phyloP scores from a whole-genome alignment of 805 yeast species.

The Saturnispora mendoncae region DNA sequence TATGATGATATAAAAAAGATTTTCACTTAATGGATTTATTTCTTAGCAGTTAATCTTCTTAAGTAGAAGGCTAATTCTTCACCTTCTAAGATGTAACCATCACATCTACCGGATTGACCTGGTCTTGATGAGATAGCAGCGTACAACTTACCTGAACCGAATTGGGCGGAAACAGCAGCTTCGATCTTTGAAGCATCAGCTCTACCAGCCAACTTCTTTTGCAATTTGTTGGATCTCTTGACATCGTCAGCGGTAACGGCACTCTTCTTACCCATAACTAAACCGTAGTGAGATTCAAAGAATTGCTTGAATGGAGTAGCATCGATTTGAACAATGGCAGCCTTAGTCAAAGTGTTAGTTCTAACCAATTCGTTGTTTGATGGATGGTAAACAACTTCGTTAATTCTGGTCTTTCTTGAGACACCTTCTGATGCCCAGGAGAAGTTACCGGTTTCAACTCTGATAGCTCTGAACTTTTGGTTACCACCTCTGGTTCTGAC shows the following conservation, averaged over 20 bases:
- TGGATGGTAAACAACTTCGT: constrained; percentile 97
- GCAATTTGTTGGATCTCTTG: constrained; percentile 67
- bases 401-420: constrained; percentile 97
- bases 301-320: constrained; percentile 99
- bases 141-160: constrained; percentile 98
- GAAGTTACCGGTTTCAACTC: constrained; percentile 98
- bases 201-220: constrained; percentile 92
- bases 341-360: constrained; percentile 98
- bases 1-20: neutral
- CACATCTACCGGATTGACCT: constrained; percentile 99
- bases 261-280: constrained; percentile 80
- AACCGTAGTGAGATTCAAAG: constrained; percentile 98
- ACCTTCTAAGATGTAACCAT: constrained; percentile 99
- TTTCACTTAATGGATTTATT: constrained; percentile 42
- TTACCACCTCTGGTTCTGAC: constrained; percentile 99
- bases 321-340: constrained; percentile 98
- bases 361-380: constrained; percentile 99
- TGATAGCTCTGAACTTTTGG: constrained; percentile 99
- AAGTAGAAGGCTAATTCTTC: constrained; percentile 99
- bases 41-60: constrained; percentile 98
- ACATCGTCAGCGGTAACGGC: constrained; percentile 42
- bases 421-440: constrained; percentile 99
- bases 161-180: constrained; percentile 88
- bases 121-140: constrained; percentile 99
- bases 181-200: constrained; percentile 78